A percentile compares a stretch with the other conserved stretches of the same genome.
Conservation (phyloP, 139 green algal genomes). For the Tetradesmus obliquus region DNA sequence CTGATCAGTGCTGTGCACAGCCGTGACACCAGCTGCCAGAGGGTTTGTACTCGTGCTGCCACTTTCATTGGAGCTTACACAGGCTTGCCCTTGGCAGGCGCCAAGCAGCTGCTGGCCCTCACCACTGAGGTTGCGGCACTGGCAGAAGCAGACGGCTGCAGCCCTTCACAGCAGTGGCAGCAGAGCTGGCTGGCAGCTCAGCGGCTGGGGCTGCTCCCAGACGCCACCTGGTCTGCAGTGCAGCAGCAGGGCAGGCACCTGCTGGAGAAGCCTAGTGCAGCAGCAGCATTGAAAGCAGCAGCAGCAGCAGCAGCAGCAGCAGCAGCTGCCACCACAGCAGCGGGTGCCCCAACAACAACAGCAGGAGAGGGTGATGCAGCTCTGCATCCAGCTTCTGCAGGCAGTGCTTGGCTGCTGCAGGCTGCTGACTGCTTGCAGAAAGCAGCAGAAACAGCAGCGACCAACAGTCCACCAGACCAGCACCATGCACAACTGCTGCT, state of each 20-base stretch:
- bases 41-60: conserved; percentile 2
- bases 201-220: background rate
- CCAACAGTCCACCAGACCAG: no score
- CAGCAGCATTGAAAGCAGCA: background rate
- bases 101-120: background rate
- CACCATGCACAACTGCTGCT: no score
- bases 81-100: background rate
- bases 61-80: background rate
- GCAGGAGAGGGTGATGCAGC: no score
- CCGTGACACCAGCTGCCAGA: background rate
- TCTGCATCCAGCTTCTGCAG: background rate
- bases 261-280: background rate
- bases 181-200: conserved; percentile 5
- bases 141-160: background rate
- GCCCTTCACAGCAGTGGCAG: conserved; percentile 25
- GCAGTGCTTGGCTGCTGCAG: background rate
- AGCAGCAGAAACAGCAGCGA: background rate
- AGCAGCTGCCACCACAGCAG: background rate
- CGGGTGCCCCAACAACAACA: background rate
- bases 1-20: background rate
- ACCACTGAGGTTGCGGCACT: background rate
- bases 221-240: background rate
- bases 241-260: background rate
- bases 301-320: conserved; percentile 31
- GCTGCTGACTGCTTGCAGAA: background rate